A percentile compares a stretch with the other conserved stretches of the same genome.
Conservation (phyloP, 495 filamentous ascomycete genomes). For the Bryoglossum gracile region DNA sequence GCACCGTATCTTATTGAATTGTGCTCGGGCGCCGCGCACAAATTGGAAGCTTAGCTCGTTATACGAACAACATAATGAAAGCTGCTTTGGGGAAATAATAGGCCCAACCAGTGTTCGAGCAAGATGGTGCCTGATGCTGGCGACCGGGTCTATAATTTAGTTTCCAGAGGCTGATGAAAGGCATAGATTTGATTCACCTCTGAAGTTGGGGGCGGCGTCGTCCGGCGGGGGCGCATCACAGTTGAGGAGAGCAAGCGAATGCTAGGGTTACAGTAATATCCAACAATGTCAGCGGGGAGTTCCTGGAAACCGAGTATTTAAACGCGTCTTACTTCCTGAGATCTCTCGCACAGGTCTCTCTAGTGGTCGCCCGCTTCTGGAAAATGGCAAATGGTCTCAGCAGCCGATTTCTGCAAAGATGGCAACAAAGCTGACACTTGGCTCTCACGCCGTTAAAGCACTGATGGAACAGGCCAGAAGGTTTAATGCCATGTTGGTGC, state of each 20-base stretch:
- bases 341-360: neutral
- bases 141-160: neutral
- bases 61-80: no score
- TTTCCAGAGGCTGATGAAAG: neutral
- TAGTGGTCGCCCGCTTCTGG: neutral
- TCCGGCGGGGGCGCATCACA: neutral
- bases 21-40: no score
- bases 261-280: neutral
- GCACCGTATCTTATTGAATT: no score
- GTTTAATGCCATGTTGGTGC: neutral
- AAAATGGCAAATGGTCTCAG: neutral
- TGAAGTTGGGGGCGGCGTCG: neutral
- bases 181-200: neutral
- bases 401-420: neutral
- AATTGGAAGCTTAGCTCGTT: no score
- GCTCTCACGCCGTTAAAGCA: neutral
- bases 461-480: conserved; percentile 2
- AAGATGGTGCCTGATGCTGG: neutral
- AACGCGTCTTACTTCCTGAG: neutral
- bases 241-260: neutral
- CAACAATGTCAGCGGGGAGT: neutral
- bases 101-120: neutral
- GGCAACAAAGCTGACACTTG: conserved; percentile 1
- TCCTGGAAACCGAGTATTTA: neutral
- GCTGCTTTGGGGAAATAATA: no score